Evolutionary conservation across 495 filamentous ascomycete genomes (phyloP).

Genomic region (Xylaria scruposa): DNA sequence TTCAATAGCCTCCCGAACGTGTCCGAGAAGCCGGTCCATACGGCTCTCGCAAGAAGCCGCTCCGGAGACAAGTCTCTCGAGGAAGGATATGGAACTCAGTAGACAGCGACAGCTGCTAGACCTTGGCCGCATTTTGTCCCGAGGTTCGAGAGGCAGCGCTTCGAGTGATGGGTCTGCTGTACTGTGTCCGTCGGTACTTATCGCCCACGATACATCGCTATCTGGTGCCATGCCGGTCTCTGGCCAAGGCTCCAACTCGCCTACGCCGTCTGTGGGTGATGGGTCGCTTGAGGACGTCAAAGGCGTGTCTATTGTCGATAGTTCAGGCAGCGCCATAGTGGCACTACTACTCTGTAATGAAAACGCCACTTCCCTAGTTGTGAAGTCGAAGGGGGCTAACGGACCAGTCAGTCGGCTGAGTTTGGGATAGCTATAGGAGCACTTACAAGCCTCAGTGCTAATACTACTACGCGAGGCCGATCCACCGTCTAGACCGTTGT

Average conservation of each 20-base stretch:
- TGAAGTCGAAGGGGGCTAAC: neutral
- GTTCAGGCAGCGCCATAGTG: neutral
- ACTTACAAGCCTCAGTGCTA: neutral
- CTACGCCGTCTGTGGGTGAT: neutral
- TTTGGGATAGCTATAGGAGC: neutral
- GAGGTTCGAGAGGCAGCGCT: neutral
- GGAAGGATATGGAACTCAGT: neutral
- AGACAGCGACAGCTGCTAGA: neutral
- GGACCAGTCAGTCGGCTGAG: neutral
- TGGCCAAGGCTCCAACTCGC: neutral
- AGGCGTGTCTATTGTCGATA: neutral
- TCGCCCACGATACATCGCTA: neutral
- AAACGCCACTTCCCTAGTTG: slow-evolving; percentile 2
- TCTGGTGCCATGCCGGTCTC: neutral
- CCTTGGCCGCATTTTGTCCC: neutral
- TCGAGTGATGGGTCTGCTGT: neutral
- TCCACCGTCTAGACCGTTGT: neutral
- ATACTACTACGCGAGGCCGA: neutral
- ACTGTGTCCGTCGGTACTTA: neutral
- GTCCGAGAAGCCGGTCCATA: neutral
- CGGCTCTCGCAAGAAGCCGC: slow-evolving; percentile 7
- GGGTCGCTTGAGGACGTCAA: neutral
- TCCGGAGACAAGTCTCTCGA: slow-evolving; percentile 4
- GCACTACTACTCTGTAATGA: neutral
- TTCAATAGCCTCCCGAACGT: slow-evolving; percentile 4